A percentile compares a stretch with the other conserved stretches of the same genome.
phyloP scores from a whole-genome alignment of 768 basidiomycete species.

The Auricularia heimuer region DNA sequence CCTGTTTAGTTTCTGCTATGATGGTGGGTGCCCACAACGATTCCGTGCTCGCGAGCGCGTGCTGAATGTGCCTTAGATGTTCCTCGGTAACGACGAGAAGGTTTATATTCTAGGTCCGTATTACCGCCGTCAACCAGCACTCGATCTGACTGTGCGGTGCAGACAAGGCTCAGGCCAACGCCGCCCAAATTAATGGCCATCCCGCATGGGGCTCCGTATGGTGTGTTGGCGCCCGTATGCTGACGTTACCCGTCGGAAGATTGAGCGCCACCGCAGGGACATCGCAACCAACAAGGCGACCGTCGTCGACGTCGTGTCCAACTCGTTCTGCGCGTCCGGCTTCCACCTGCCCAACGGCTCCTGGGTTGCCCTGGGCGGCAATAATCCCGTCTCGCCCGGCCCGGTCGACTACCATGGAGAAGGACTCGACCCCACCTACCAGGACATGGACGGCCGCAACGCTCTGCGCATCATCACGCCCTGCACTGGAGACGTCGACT shows the following conservation, averaged over 20 bases:
- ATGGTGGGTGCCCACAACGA: background rate
- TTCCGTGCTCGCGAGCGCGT: background rate
- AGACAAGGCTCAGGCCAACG: slow-evolving; percentile 81
- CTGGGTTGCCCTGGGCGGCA: slow-evolving; percentile 17
- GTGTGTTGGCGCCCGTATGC: slow-evolving; percentile 12
- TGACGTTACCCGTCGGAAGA: background rate
- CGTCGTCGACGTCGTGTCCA: slow-evolving; percentile 29
- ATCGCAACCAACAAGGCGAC: slow-evolving; percentile 45
- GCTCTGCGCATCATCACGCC: slow-evolving; percentile 78
- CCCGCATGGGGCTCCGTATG: slow-evolving; percentile 69
- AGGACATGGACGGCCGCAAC: slow-evolving; percentile 71
- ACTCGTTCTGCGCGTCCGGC: slow-evolving; percentile 37
- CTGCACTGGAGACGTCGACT: slow-evolving; percentile 39
- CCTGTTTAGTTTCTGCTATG: background rate
- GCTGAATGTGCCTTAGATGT: slow-evolving; percentile 41
- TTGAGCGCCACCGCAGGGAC: slow-evolving; percentile 35
- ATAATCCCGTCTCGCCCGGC: background rate
- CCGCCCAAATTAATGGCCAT: slow-evolving; percentile 52
- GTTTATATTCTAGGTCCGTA: slow-evolving; percentile 59
- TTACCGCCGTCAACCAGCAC: background rate
- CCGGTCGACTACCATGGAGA: slow-evolving; percentile 22
- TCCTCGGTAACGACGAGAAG: slow-evolving; percentile 67
- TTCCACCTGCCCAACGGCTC: slow-evolving; percentile 34
- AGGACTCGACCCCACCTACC: slow-evolving; percentile 52
- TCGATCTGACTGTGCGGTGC: background rate